Percentiles rank a stretch among this genome's conserved stretches.
These are phyloP conservation scores for Moesziomyces globuligerus DNA, from an alignment of 1,284 basidiomycete species.

Conservation along the genomic window DNA sequence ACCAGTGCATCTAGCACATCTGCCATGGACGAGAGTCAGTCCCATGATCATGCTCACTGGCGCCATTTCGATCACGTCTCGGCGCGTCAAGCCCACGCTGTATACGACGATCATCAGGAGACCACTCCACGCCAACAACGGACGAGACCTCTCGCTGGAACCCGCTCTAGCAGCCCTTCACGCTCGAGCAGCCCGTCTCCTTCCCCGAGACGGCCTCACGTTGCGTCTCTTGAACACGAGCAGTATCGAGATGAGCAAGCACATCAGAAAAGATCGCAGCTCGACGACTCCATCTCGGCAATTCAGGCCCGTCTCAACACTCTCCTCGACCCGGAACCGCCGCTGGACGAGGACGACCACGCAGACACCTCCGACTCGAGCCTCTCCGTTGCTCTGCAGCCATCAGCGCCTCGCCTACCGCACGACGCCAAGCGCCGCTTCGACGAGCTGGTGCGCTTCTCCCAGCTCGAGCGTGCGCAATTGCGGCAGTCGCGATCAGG, in stretches of 20 bases:
- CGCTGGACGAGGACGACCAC: not conserved
- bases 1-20: conserved; percentile 2
- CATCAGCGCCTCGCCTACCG: conserved; percentile 5
- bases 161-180: too few species aligned
- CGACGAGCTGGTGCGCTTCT: conserved; percentile 46
- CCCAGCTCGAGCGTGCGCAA: conserved; percentile 26
- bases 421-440: conserved; percentile 34
- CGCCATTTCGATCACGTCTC: not conserved
- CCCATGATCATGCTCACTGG: not conserved
- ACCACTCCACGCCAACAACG: too few species aligned
- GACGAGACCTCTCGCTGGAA: too few species aligned
- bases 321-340: conserved; percentile 7
- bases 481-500: conserved; percentile 16
- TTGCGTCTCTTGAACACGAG: too few species aligned
- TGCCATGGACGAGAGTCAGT: conserved; percentile 3
- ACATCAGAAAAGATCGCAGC: not conserved
- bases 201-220: too few species aligned
- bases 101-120: not conserved
- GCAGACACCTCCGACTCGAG: not conserved
- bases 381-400: not conserved
- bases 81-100: too few species aligned
- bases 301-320: conserved; percentile 32
- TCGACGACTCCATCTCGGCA: conserved; percentile 36
- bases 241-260: not conserved
- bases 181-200: too few species aligned